Conservation (phyloP, 2,329 filamentous ascomycete genomes). For the Colletotrichum acutatum region DNA sequence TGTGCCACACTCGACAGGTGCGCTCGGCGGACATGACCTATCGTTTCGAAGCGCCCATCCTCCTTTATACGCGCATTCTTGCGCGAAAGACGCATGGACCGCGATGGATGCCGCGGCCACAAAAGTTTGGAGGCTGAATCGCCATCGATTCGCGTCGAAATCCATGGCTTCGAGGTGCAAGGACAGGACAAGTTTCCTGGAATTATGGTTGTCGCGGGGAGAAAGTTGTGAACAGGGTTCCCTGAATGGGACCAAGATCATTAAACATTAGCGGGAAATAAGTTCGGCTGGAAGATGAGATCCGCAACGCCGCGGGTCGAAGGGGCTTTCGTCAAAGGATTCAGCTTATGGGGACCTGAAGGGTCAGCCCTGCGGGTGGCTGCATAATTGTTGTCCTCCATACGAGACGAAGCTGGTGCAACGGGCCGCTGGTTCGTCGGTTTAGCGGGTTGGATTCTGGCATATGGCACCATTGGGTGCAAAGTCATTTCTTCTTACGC, state of each 20-base stretch:
- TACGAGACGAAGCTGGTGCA: background rate
- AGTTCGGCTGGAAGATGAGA: background rate
- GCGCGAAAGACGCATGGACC: background rate
- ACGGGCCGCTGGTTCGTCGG: background rate
- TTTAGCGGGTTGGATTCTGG: background rate
- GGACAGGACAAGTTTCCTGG: background rate
- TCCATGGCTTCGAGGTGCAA: background rate
- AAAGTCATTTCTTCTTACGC: background rate
- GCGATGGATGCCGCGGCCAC: background rate
- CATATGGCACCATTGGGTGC: background rate
- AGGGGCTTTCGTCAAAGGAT: background rate
- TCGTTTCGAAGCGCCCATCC: constrained; percentile 14
- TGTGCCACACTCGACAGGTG: constrained; percentile 14
- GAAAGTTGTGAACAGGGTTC: background rate
- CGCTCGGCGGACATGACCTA: constrained; percentile 12
- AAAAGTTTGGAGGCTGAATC: background rate
- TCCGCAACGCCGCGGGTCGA: background rate
- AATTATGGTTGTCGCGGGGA: background rate
- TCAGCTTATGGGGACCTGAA: background rate
- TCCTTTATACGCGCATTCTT: constrained; percentile 19
- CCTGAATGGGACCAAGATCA: background rate
- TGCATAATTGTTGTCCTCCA: background rate
- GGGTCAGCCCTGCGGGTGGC: background rate
- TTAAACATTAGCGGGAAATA: background rate
- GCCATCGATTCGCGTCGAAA: background rate